Base-by-base conservation (phyloP, 352 stramenopile species). In the Phytophthora kernoviae region DNA sequence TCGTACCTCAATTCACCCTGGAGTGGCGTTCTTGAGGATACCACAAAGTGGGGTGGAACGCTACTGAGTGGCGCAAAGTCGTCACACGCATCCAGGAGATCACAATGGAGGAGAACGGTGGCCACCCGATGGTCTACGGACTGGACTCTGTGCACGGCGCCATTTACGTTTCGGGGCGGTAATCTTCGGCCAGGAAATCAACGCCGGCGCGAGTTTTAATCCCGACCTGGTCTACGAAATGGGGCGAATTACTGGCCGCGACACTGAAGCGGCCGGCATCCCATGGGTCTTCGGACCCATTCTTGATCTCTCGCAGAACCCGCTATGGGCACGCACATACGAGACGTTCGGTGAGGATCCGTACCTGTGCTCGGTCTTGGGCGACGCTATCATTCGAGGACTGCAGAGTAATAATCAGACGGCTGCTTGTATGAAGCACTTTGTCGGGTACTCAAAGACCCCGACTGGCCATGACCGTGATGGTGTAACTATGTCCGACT, bases 321-420 rank as follows among this genome's bases (percentile, higher is more conserved):
- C 90, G 7, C 68, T 92, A 36, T 98, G 93, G 91, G 64, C 82
- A 2, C 75, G 93, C 10, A 89, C 93, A 5, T 98, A 91, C 57
- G 94, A 98, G 69, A 98, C 91, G 26, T 98, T 98, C 79, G 88
- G 94, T 6, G 88, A 98, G 78, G 91, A 98, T 55, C 86, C 89
- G 9, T 73, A 88, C 41, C 26, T 96, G 12, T 81, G 81, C 2
- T 84, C 85, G 2, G 65, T 82, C 15, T 84, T 98, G 70, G 89
- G 75, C 5, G 64, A 75, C 33, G 67, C 76, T 3, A 75, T 96
- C 34, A 76, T 97, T 27, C 60, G 75, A 9, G 91, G 91, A 2
- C 70, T 98, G 22, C 90, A 98, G 59, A 73, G 66, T 46, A 79
- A 75, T 56, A 79, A 77, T 48, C 61, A 78, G 9, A 81, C 79